A percentile compares a stretch with the other conserved stretches of the same genome.
phyloP scores from a whole-genome alignment of 1,139 yeast genomes.

The Geotrichum bryndzae region DNA sequence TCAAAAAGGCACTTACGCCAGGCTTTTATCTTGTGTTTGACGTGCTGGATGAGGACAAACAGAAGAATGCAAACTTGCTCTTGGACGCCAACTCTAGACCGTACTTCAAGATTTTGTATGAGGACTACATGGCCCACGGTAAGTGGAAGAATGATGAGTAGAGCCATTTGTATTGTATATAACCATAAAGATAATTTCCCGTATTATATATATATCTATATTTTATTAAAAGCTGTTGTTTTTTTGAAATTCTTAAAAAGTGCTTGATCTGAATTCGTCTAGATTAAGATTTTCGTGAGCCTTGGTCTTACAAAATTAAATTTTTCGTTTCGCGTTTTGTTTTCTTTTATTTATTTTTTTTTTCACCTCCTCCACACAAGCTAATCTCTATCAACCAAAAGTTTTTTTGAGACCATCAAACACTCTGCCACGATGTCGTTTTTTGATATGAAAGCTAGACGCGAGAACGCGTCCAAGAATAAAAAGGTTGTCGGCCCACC shows the following conservation, averaged over 20 bases:
- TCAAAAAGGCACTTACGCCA: constrained; percentile 48
- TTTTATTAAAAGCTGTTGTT: not conserved
- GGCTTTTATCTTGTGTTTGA: constrained; percentile 65
- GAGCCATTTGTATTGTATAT: not conserved
- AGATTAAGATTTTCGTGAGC: not conserved
- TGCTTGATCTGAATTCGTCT: too few species aligned
- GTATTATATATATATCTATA: not conserved
- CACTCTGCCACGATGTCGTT: constrained; percentile 16
- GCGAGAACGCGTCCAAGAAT: constrained; percentile 10
- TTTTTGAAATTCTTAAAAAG: not conserved
- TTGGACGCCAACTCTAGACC: constrained; percentile 67
- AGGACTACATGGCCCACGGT: constrained; percentile 69
- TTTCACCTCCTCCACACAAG: not conserved
- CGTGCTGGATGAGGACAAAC: constrained; percentile 60
- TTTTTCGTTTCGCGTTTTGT: constrained; percentile 1
- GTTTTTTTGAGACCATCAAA: not conserved
- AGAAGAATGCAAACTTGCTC: constrained; percentile 58
- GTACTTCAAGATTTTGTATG: constrained; percentile 60
- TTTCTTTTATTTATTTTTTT: constrained; percentile 1
- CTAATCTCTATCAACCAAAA: not conserved
- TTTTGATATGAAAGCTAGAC: constrained; percentile 17
- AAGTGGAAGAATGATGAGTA: constrained; percentile 65
- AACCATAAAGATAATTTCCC: not conserved
- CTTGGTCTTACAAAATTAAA: not conserved
- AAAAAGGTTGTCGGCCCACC: constrained; percentile 2